Evolutionary conservation across 2,329 filamentous ascomycete genomes (phyloP).

Genomic region (Aspergillus melleus): DNA sequence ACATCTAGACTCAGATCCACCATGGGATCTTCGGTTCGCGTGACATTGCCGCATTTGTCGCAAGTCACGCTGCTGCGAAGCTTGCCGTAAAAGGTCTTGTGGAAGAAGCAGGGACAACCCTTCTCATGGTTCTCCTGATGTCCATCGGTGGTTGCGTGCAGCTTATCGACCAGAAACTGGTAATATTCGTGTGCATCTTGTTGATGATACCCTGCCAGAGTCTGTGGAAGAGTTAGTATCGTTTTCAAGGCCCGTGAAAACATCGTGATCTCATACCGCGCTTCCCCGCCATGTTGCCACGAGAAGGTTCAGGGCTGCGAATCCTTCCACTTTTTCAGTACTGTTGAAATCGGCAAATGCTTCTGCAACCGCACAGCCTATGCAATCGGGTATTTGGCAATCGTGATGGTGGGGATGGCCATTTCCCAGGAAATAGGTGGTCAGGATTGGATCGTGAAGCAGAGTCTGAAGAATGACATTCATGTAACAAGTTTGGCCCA

Average conservation of each 20-base stretch:
- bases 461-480: conserved; percentile 93
- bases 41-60: conserved; percentile 79
- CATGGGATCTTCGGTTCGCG: conserved; percentile 82
- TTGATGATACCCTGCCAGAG: conserved; percentile 85
- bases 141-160: conserved; percentile 76
- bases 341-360: conserved; percentile 65
- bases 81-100: conserved; percentile 92
- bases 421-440: conserved; percentile 89
- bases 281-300: conserved; percentile 88
- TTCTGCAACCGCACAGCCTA: conserved; percentile 62
- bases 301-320: conserved; percentile 85
- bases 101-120: conserved; percentile 83
- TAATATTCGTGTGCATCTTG: conserved; percentile 98
- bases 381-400: conserved; percentile 61
- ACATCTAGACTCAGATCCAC: conserved; percentile 87
- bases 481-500: conserved; percentile 98
- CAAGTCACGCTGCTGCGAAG: conserved; percentile 89
- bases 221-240: conserved; percentile 41
- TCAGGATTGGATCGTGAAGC: conserved; percentile 87
- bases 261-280: conserved; percentile 53
- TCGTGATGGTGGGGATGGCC: conserved; percentile 76
- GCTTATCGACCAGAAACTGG: conserved; percentile 87
- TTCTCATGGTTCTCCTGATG: conserved; percentile 59
- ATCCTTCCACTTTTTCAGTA: conserved; percentile 73
- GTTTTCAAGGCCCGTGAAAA: neutral